Evolutionary conservation across 2,329 filamentous ascomycete genomes (phyloP).

Genomic region (Aspergillus candidus): DNA sequence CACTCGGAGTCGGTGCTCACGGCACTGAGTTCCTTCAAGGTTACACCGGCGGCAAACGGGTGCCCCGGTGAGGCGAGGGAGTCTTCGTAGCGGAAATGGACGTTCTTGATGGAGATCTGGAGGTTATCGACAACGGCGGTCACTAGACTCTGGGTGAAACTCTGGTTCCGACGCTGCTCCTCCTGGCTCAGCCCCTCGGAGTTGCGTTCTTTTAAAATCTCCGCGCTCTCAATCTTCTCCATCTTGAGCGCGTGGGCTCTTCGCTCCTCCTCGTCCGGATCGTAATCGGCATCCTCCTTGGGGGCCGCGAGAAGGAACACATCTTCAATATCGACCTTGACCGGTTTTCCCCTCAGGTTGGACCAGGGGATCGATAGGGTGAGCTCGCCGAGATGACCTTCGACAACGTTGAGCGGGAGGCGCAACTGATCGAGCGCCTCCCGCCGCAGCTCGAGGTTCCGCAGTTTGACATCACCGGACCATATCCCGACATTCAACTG

Average conservation of each 20-base stretch:
- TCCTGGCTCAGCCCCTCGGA: constrained; percentile 90
- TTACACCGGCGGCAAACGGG: constrained; percentile 87
- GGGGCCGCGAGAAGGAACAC: constrained; percentile 92
- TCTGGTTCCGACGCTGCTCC: constrained; percentile 96
- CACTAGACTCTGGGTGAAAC: constrained; percentile 88
- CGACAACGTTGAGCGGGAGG: constrained; percentile 91
- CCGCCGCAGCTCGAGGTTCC: constrained; percentile 82
- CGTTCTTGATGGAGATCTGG: constrained; percentile 96
- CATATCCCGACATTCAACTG: constrained; percentile 98
- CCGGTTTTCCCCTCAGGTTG: constrained; percentile 86
- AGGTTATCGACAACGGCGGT: constrained; percentile 98
- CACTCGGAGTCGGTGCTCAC: constrained; percentile 93
- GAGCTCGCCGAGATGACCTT: constrained; percentile 87
- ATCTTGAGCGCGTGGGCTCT: constrained; percentile 91
- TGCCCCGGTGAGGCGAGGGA: constrained; percentile 91
- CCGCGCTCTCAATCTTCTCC: constrained; percentile 95
- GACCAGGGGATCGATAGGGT: constrained; percentile 96
- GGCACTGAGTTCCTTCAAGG: constrained; percentile 92
- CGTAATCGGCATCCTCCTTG: constrained; percentile 89
- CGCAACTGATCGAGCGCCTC: constrained; percentile 97
- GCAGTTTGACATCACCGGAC: constrained; percentile 95
- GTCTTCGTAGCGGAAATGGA: constrained; percentile 97
- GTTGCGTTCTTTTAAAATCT: constrained; percentile 85
- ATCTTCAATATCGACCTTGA: constrained; percentile 93
- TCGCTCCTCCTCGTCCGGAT: constrained; percentile 84